Base-by-base conservation (phyloP, 2,329 filamentous ascomycete genomes). In the Neonectria neomacrospora region DNA sequence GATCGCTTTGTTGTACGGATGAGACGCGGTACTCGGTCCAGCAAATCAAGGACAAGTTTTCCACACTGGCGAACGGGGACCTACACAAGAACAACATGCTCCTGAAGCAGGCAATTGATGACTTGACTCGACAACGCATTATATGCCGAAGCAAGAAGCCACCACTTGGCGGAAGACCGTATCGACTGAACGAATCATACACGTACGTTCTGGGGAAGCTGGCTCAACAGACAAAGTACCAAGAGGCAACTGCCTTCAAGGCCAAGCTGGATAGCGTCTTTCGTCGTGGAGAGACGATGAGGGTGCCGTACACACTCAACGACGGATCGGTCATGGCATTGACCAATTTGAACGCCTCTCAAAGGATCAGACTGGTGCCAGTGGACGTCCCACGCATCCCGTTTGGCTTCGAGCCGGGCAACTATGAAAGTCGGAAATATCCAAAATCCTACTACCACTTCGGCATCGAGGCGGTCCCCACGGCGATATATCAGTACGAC, bases 361-460 rank as follows among this genome's bases (percentile, higher is more conserved):
- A 86, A 3, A 82, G 85, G 42, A 80, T 93, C 44, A 80, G 74
- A 16, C 73, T 91, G 7, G 78, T 82, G 3, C 80, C 86, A 0
- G 73, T 83, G 2, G 81, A 89, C 42, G 83, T 91, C 5, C 87
- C 87, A 1, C 71, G 84, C 53, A 87, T 91, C 30, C 88, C 89
- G 2, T 90, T 91, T 73, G 91, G 91, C 1, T 91, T 93, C 71
- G 85, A 87, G 56, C 89, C 90, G 8, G 87, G 87, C 16, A 88
- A 91, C 67, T 94, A 94, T 76, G 88, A 91, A 71, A 90, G 88
- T 22, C 84, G 90, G 58, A 87, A 87, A 61, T 89, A 90, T 65
- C 86, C 91, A 37, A 90, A 90, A 68, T 82, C 83, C 34, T 87
- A 88, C 69, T 84, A 92, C 53, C 85, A 87, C 67, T 93, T 92